These are phyloP conservation scores for Globisporangium camurandrum DNA, from an alignment of 352 stramenopile genomes.

Conservation along the genomic window DNA sequence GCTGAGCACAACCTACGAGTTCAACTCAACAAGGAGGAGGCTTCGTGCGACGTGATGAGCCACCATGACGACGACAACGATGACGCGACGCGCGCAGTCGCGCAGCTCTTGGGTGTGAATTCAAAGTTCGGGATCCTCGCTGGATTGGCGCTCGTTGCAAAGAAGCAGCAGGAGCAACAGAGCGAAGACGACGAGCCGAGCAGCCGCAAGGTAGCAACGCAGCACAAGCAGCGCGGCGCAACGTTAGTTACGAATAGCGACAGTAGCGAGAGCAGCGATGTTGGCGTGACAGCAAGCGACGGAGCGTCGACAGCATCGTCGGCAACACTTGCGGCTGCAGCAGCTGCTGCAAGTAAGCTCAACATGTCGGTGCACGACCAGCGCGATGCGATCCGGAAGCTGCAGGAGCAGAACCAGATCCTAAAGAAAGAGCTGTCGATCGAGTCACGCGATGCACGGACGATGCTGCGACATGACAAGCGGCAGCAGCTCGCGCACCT, in stretches of 20 bases:
- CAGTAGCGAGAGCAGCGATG: constrained; percentile 7
- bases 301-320: too few species aligned
- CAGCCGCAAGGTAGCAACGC: not conserved
- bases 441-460: constrained; percentile 45
- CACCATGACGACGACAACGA: constrained; percentile 1
- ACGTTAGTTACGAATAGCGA: too few species aligned
- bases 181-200: constrained; percentile 18
- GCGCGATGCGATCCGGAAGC: constrained; percentile 59
- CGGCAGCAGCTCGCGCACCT: constrained; percentile 45
- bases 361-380: constrained; percentile 64
- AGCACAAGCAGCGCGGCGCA: constrained; percentile 7
- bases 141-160: constrained; percentile 33
- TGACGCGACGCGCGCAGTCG: too few species aligned
- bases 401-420: constrained; percentile 69
- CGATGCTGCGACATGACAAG: constrained; percentile 47
- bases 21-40: too few species aligned
- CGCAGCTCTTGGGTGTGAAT: constrained; percentile 27
- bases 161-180: constrained; percentile 21
- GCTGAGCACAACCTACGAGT: too few species aligned
- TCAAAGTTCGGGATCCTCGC: constrained; percentile 53
- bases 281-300: not conserved
- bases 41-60: too few species aligned
- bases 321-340: too few species aligned
- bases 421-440: constrained; percentile 71
- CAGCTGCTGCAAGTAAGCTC: not conserved